These are phyloP conservation scores for Cyberlindnera lachancei DNA, from an alignment of 805 yeast species.

Conservation along the genomic window DNA sequence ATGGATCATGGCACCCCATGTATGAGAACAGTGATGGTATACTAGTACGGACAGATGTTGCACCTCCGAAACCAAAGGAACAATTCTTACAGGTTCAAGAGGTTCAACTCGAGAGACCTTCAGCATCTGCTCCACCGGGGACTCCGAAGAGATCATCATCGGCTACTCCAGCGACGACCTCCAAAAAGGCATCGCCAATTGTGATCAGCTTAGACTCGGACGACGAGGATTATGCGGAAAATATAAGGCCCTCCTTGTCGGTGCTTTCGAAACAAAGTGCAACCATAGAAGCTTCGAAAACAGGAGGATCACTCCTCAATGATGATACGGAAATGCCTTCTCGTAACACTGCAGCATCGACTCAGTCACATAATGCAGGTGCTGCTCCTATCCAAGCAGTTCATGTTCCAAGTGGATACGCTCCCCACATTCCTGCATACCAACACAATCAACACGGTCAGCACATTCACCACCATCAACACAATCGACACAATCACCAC, in stretches of 20 bases:
- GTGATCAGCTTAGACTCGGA: slow-evolving; percentile 15
- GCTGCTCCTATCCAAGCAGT: no score
- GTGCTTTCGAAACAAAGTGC: no score
- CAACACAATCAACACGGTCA: background rate
- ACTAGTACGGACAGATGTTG: background rate
- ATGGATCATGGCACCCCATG: slow-evolving; percentile 64
- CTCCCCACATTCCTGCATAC: no score
- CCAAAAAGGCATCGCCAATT: slow-evolving; percentile 4
- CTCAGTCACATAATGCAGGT: no score
- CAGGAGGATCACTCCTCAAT: no score
- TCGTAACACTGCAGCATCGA: no score
- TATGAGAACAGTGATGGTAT: slow-evolving; percentile 20
- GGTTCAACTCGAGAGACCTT: background rate
- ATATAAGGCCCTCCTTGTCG: no score
- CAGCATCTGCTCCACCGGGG: background rate
- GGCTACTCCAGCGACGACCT: background rate
- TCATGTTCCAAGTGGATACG: no score
- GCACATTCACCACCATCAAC: background rate
- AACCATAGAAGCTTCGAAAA: no score
- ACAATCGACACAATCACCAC: background rate
- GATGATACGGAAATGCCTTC: no score
- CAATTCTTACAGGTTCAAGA: background rate
- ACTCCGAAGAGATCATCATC: background rate
- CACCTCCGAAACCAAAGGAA: background rate
- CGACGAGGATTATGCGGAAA: slow-evolving; percentile 10